A percentile compares a stretch with the other conserved stretches of the same genome.
These are phyloP conservation scores for Moesziomyces globuligerus DNA, from an alignment of 1,284 basidiomycete species.

Conservation along the genomic window DNA sequence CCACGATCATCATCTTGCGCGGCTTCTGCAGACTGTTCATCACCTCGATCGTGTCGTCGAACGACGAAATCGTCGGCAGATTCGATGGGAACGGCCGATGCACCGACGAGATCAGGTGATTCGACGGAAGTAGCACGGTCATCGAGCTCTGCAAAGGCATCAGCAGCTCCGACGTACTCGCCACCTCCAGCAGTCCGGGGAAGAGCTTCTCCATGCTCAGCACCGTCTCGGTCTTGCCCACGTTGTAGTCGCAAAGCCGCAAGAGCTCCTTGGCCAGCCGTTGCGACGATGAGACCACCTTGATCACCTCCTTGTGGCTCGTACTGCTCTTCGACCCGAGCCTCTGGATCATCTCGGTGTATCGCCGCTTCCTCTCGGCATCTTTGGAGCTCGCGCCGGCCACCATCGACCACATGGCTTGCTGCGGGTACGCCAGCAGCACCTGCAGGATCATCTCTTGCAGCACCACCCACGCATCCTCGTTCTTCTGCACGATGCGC, in stretches of 20 bases:
- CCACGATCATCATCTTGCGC: slow-evolving; percentile 86
- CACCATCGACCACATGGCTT: slow-evolving; percentile 92
- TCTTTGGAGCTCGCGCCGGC: slow-evolving; percentile 89
- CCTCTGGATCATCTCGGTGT: slow-evolving; percentile 73
- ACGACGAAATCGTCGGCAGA: slow-evolving; percentile 76
- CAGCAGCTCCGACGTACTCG: slow-evolving; percentile 50
- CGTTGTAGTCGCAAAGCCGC: slow-evolving; percentile 58
- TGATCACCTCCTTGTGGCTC: slow-evolving; percentile 45
- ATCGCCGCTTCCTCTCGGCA: slow-evolving; percentile 74
- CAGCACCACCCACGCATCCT: slow-evolving; percentile 76
- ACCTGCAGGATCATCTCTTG: slow-evolving; percentile 79
- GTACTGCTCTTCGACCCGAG: slow-evolving; percentile 18
- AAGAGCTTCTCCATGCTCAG: slow-evolving; percentile 56
- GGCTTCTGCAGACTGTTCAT: slow-evolving; percentile 95
- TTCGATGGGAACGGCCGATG: slow-evolving; percentile 85
- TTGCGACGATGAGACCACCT: slow-evolving; percentile 52
- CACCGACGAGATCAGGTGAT: slow-evolving; percentile 69
- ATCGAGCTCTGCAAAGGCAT: slow-evolving; percentile 93
- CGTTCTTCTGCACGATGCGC: slow-evolving; percentile 83
- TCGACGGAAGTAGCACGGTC: slow-evolving; percentile 78
- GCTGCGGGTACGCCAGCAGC: slow-evolving; percentile 84
- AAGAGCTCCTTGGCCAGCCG: slow-evolving; percentile 63
- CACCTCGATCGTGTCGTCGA: slow-evolving; percentile 82
- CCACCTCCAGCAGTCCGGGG: slow-evolving; percentile 50
- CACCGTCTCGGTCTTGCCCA: slow-evolving; percentile 44